Conservation (phyloP, 768 basidiomycete species). For the Bullera alba region DNA sequence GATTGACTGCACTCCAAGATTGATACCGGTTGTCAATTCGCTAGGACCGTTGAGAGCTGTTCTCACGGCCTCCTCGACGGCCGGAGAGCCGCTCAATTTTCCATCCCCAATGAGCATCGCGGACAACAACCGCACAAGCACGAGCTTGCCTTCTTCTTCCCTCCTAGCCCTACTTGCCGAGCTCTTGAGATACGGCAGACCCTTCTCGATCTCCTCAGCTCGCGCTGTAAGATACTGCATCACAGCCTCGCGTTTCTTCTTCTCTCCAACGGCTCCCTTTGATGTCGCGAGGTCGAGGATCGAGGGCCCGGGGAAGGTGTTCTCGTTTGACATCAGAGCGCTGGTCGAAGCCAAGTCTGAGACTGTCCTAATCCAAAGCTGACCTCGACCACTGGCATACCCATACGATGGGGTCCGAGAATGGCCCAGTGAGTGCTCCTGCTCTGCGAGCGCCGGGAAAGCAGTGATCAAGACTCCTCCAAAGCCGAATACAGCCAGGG, state of each 20-base stretch:
- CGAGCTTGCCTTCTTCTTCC: constrained; percentile 66
- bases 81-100: constrained; percentile 57
- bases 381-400: constrained; percentile 33
- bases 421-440: constrained; percentile 57
- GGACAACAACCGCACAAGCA: constrained; percentile 65
- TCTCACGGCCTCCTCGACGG: not conserved
- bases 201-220: constrained; percentile 67
- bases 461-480: constrained; percentile 86
- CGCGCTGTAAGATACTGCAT: constrained; percentile 69
- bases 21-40: constrained; percentile 6
- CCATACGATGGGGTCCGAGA: constrained; percentile 31
- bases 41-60: not conserved
- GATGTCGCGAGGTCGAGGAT: constrained; percentile 66
- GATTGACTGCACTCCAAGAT: constrained; percentile 7
- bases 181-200: constrained; percentile 61
- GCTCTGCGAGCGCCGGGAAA: constrained; percentile 65
- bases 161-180: constrained; percentile 50
- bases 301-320: constrained; percentile 77
- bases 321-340: constrained; percentile 48
- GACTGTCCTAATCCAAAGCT: constrained; percentile 61
- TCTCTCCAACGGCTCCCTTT: constrained; percentile 54
- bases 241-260: constrained; percentile 76
- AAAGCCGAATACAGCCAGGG: constrained; percentile 83
- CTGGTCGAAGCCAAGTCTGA: constrained; percentile 65
- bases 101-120: constrained; percentile 87